phyloP scores from a whole-genome alignment of 352 stramenopile genomes.

The Hyaloperonospora brassicae region DNA sequence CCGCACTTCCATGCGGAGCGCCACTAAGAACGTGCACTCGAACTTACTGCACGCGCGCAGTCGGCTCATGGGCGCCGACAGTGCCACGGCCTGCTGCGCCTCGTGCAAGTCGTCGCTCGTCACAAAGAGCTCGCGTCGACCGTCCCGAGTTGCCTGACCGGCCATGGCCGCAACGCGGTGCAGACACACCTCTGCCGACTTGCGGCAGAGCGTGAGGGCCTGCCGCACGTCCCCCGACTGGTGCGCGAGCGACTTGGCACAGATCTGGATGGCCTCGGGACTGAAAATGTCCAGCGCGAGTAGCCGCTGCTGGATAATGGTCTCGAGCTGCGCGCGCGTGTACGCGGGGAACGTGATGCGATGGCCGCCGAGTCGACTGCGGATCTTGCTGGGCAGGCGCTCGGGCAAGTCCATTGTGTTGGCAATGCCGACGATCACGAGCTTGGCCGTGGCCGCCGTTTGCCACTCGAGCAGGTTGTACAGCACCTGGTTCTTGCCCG shows the following conservation, averaged over 20 bases:
- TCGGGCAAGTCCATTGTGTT: slow-evolving; percentile 79
- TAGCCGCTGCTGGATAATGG: slow-evolving; percentile 58
- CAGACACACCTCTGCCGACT: slow-evolving; percentile 47
- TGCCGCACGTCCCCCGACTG: slow-evolving; percentile 61
- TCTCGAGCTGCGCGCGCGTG: slow-evolving; percentile 48
- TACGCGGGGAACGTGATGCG: slow-evolving; percentile 69
- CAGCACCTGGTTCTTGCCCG: slow-evolving; percentile 63
- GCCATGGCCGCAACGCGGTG: slow-evolving; percentile 23
- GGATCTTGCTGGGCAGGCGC: slow-evolving; percentile 58
- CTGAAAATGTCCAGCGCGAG: slow-evolving; percentile 52
- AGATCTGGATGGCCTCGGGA: slow-evolving; percentile 52
- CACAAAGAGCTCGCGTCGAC: slow-evolving; percentile 22
- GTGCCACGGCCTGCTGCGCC: slow-evolving; percentile 40
- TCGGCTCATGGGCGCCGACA: slow-evolving; percentile 47
- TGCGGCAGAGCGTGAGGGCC: slow-evolving; percentile 59
- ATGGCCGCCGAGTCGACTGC: slow-evolving; percentile 51
- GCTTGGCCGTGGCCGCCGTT: slow-evolving; percentile 41
- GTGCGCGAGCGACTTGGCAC: slow-evolving; percentile 55
- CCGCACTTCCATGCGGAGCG: slow-evolving; percentile 54
- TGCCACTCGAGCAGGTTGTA: slow-evolving; percentile 81
- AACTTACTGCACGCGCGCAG: slow-evolving; percentile 58
- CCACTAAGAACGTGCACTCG: slow-evolving; percentile 63
- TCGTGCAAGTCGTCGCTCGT: slow-evolving; percentile 50
- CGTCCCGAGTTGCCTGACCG: background rate
- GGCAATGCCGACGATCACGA: slow-evolving; percentile 64